These are phyloP conservation scores for Entonaema liquescens DNA, from an alignment of 495 filamentous ascomycete species.

Conservation along the genomic window DNA sequence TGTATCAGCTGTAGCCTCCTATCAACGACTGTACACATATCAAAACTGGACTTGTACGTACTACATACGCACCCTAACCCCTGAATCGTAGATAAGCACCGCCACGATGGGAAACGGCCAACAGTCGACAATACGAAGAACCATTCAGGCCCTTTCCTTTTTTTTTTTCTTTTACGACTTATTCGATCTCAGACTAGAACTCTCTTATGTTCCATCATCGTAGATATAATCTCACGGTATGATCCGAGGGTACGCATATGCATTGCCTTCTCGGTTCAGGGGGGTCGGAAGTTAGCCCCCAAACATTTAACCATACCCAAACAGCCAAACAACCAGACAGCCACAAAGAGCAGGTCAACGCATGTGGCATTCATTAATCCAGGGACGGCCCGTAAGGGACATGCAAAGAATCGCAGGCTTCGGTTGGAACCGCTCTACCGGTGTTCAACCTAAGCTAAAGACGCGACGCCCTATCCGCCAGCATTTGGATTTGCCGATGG, in stretches of 20 bases:
- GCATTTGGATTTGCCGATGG: slow-evolving; percentile 35
- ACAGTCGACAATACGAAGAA: slow-evolving; percentile 29
- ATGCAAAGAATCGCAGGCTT: slow-evolving; percentile 29
- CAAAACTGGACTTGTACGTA: slow-evolving; percentile 10
- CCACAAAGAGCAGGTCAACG: slow-evolving; percentile 13
- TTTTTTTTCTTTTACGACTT: background rate
- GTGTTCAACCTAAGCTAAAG: slow-evolving; percentile 7
- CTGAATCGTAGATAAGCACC: slow-evolving; percentile 41
- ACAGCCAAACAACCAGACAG: background rate
- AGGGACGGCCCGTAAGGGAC: slow-evolving; percentile 27
- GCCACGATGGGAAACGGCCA: slow-evolving; percentile 21
- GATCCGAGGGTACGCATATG: slow-evolving; percentile 30
- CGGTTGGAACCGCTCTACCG: slow-evolving; percentile 34
- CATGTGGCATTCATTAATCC: slow-evolving; percentile 38
- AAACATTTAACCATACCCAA: slow-evolving; percentile 29
- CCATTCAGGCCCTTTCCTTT: background rate
- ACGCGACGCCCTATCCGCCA: slow-evolving; percentile 14
- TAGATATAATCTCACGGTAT: slow-evolving; percentile 26
- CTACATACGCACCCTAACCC: slow-evolving; percentile 13
- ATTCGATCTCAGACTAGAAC: background rate
- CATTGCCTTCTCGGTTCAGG: slow-evolving; percentile 19
- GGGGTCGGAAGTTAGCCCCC: slow-evolving; percentile 23
- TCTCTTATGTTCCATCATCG: background rate
- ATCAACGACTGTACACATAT: slow-evolving; percentile 36
- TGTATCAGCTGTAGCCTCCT: slow-evolving; percentile 25